Evolutionary conservation across 2,329 filamentous ascomycete genomes (phyloP), one percentile per base, ranked within the genome.

Genomic region (Beauveria sp.): DNA sequence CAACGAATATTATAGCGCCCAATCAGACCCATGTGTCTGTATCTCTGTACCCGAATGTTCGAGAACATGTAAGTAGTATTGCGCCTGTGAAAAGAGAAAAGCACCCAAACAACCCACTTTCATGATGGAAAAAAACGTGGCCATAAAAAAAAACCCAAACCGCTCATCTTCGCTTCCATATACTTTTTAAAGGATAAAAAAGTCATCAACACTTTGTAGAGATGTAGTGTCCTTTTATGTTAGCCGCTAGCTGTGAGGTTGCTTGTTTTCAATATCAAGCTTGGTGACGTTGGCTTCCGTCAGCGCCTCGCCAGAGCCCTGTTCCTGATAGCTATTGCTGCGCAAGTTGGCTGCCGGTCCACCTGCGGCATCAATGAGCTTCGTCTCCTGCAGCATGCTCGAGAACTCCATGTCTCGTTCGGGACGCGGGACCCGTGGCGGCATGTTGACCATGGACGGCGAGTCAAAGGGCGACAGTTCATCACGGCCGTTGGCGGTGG

Each of bases 221-320:
- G 10, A 16, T 40, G 50, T 20, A 0, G 28, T 38, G 34, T 38
- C 26, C 12, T 14, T 47, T 5, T 1, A 46, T 20, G 3, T 12
- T 28, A 2, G 52, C 45, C 55, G 20, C 20, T 42, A 50, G 45
- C 30, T 49, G 20, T 58, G 52, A 42, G 55, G 55, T 18, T 58
- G 61, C 40, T 62, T 58, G 16, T 64, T 74, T 60, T 78, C 73
- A 61, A 70, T 71, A 61, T 75, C 74, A 50, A 83, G 66, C 63
- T 73, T 80, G 42, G 77, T 79, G 52, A 84, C 71, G 65, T 84
- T 84, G 67, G 81, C 81, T 64, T 81, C 78, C 1, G 81, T 84
- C 63, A 84, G 66, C 5, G 76, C 76, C 60, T 82, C 78, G 3
- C 76, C 75, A 8, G 67, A 61, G 12, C 72, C 68, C 28, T 67